A percentile compares a stretch with the other conserved stretches of the same genome.
Evolutionary conservation across 768 basidiomycete species (phyloP).

Genomic region (Tricholoma terreum): DNA sequence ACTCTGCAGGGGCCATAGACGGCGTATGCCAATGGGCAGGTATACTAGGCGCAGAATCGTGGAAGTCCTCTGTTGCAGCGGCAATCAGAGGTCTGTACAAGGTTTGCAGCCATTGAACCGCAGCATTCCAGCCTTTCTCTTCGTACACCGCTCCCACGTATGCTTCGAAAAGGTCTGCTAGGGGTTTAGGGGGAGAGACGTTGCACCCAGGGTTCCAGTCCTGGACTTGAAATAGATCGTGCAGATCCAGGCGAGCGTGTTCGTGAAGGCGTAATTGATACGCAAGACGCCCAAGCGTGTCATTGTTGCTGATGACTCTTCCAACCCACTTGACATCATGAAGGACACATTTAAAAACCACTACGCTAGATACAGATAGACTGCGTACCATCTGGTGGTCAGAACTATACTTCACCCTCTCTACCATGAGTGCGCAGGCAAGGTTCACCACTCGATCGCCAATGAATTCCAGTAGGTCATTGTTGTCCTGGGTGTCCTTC

Average conservation of each 20-base stretch:
- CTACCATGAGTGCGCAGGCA: slow-evolving; percentile 25
- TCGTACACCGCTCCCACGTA: slow-evolving; percentile 28
- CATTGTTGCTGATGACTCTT: slow-evolving; percentile 26
- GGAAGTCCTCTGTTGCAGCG: background rate
- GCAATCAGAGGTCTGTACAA: background rate
- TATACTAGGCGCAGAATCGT: background rate
- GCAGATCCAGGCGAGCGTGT: slow-evolving; percentile 19
- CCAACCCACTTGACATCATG: slow-evolving; percentile 17
- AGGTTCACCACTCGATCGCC: slow-evolving; percentile 32
- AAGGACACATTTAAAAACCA: background rate
- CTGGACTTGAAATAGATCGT: slow-evolving; percentile 12
- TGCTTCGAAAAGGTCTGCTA: slow-evolving; percentile 32
- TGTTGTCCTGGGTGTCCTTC: slow-evolving; percentile 23
- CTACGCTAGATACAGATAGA: background rate
- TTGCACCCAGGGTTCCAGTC: slow-evolving; percentile 16
- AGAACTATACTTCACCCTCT: slow-evolving; percentile 23
- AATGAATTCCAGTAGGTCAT: slow-evolving; percentile 32
- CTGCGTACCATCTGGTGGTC: slow-evolving; percentile 26
- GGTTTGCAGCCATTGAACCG: slow-evolving; percentile 22
- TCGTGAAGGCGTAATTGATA: slow-evolving; percentile 24
- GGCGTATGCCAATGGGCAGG: background rate
- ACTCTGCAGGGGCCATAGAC: background rate
- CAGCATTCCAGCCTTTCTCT: slow-evolving; percentile 25
- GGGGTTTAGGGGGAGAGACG: slow-evolving; percentile 25
- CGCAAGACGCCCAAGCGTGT: slow-evolving; percentile 29